A percentile compares a stretch with the other conserved stretches of the same genome.
These are phyloP conservation scores for Pseudogymnoascus sp. DNA, from an alignment of 2,329 filamentous ascomycete genomes.

Conservation along the genomic window DNA sequence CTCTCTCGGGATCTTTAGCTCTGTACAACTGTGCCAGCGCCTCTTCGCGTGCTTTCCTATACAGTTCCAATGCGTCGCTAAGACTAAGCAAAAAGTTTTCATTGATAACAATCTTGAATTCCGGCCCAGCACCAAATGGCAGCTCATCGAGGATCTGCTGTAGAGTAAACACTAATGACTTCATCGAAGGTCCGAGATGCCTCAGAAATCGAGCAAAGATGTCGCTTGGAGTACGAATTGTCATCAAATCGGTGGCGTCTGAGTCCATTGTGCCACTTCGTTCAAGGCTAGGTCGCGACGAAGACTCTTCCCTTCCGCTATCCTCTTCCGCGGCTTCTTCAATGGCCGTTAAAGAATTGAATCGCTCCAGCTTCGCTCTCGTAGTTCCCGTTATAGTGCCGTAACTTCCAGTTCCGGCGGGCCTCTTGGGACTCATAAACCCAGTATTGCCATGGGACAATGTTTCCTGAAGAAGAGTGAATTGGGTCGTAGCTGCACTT, in stretches of 20 bases:
- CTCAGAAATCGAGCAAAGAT: constrained; percentile 89
- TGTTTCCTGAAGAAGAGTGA: constrained; percentile 67
- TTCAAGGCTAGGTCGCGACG: constrained; percentile 10
- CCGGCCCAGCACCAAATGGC: constrained; percentile 63
- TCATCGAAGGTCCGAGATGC: constrained; percentile 87
- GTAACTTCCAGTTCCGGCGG: not conserved
- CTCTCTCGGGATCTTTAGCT: constrained; percentile 62
- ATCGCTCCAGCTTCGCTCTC: constrained; percentile 37
- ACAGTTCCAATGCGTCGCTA: constrained; percentile 69
- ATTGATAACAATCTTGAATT: constrained; percentile 65
- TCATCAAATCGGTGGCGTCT: not conserved
- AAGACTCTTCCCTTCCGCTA: constrained; percentile 38
- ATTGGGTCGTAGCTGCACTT: constrained; percentile 84
- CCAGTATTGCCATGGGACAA: constrained; percentile 13
- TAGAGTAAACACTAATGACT: constrained; percentile 85
- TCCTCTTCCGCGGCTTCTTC: constrained; percentile 53
- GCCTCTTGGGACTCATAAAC: not conserved
- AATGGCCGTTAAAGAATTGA: constrained; percentile 48
- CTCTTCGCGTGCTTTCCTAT: constrained; percentile 63
- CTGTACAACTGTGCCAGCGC: constrained; percentile 75
- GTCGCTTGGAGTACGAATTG: constrained; percentile 55
- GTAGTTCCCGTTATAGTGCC: constrained; percentile 19
- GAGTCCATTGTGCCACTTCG: constrained; percentile 1
- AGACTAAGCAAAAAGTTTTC: constrained; percentile 74
- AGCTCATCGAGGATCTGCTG: constrained; percentile 82